Base-by-base conservation (phyloP, 208 protist species). In the Acanthamoeba castellanii region DNA sequence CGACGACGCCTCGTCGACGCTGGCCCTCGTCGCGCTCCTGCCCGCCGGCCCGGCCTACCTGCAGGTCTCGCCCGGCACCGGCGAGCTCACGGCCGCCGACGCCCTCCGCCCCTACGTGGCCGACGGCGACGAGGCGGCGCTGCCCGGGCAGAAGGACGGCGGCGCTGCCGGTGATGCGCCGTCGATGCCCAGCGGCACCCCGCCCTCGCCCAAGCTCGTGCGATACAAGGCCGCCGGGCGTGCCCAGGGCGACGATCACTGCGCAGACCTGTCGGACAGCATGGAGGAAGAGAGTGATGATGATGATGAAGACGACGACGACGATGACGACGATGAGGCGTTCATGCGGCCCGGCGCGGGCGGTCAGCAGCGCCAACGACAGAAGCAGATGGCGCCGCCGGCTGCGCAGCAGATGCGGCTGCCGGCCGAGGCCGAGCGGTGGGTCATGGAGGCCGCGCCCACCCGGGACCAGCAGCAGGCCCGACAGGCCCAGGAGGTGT, bases 391-490 rank as follows among this genome's bases (percentile, higher is more conserved):
- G 34, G 37, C 20, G 42, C 50, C 57, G 20, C 14, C 45, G 45
- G 45, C 13, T 25, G 47, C 45, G 47, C 20, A 68, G 78, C 78
- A 87, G 50, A 87, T 87, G 50, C 78, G 78, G 18, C 78, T 87
- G 78, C 78, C 78, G 6, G 85, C 18, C 30, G 85, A 92, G 27
- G 20, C 59, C 16, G 52, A 92, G 59, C 32, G 85, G 22, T 92
- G 85, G 85, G 32, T 74, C 57, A 92, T 92, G 85, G 85, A 92
- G 57, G 59, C 32, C 0, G 85, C 59, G 11, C 85, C 85, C 37
- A 74, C 85, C 25, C 52, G 85, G 16, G 85, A 92, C 34, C 85
- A 92, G 32, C 85, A 92, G 61, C 85, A 92, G 37, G 85, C 85
- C 14, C 50, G 32, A 27, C 85, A 92, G 37, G 85, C 85, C 7